Conservation (phyloP, 2,329 filamentous ascomycete genomes). For the Epichloe sylvatica region DNA sequence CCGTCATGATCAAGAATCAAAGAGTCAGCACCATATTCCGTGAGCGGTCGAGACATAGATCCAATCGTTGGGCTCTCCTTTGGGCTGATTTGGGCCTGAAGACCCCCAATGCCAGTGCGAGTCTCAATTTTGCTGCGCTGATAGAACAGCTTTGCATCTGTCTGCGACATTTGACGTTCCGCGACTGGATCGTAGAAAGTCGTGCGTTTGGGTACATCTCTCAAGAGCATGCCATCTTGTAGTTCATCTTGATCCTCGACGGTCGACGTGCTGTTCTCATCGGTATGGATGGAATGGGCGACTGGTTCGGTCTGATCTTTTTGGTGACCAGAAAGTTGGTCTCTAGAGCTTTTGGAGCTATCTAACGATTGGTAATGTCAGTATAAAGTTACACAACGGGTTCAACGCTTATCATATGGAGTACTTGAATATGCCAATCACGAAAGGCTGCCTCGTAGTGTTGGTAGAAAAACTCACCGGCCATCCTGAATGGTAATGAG, state of each 20-base stretch:
- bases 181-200: constrained; percentile 88
- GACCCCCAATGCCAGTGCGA: constrained; percentile 17
- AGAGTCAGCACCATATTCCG: constrained; percentile 24
- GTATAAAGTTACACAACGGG: neutral
- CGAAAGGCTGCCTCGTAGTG: neutral
- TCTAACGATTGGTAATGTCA: neutral
- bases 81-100: constrained; percentile 29
- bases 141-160: constrained; percentile 92
- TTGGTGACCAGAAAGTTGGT: neutral
- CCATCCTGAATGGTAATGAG: neutral
- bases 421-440: neutral
- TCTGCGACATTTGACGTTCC: constrained; percentile 87
- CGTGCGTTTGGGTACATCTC: constrained; percentile 54
- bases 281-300: neutral
- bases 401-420: neutral
- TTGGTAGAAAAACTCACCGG: constrained; percentile 3
- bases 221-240: constrained; percentile 43
- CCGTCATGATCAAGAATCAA: constrained; percentile 18
- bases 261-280: constrained; percentile 1
- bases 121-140: constrained; percentile 65
- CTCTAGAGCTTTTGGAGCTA: neutral
- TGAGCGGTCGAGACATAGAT: constrained; percentile 20
- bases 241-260: constrained; percentile 19
- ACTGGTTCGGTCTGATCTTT: neutral
- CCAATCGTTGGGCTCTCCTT: constrained; percentile 32